Evolutionary conservation across 257 asterid genomes (phyloP).

Genomic region (Oldenlandia corymbosa): DNA sequence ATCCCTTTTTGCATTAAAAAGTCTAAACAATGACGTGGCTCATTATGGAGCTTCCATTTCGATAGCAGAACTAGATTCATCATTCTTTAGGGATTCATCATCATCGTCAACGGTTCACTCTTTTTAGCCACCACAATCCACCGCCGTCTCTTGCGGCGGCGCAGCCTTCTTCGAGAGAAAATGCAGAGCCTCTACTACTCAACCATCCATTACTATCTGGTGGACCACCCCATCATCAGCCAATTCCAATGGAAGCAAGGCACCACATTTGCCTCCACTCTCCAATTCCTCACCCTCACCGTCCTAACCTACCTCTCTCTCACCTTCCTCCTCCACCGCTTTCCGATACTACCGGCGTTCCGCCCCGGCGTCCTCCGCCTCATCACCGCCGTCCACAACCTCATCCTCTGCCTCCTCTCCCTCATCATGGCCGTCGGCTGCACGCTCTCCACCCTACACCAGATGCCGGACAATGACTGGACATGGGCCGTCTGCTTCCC

Average conservation of each 20-base stretch:
- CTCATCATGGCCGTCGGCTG: conserved; percentile 65
- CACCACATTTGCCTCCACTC: conserved; percentile 59
- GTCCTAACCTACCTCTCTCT: conserved; percentile 57
- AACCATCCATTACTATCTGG: conserved; percentile 49
- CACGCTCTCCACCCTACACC: conserved; percentile 63
- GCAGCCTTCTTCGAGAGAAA: conserved; percentile 28
- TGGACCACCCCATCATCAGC: conserved; percentile 55
- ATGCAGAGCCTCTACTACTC: conserved; percentile 42
- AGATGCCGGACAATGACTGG: conserved; percentile 42
- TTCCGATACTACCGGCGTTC: conserved; percentile 31
- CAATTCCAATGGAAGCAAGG: conserved; percentile 62
- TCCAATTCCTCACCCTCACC: conserved; percentile 45
- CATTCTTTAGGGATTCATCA: no score
- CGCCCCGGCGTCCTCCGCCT: conserved; percentile 56
- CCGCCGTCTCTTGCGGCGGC: conserved; percentile 32
- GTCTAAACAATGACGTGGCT: no score
- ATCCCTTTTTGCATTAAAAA: no score
- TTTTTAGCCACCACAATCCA: background rate
- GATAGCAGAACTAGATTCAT: no score
- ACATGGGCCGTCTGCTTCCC: conserved; percentile 88
- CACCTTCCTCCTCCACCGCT: conserved; percentile 47
- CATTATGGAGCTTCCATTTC: no score
- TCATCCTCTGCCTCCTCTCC: conserved; percentile 67
- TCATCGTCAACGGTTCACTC: no score
- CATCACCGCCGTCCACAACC: conserved; percentile 71